A percentile compares a stretch with the other conserved stretches of the same genome.
These are phyloP conservation scores for Cercospora canescens DNA, from an alignment of 2,329 filamentous ascomycete genomes.

Conservation along the genomic window DNA sequence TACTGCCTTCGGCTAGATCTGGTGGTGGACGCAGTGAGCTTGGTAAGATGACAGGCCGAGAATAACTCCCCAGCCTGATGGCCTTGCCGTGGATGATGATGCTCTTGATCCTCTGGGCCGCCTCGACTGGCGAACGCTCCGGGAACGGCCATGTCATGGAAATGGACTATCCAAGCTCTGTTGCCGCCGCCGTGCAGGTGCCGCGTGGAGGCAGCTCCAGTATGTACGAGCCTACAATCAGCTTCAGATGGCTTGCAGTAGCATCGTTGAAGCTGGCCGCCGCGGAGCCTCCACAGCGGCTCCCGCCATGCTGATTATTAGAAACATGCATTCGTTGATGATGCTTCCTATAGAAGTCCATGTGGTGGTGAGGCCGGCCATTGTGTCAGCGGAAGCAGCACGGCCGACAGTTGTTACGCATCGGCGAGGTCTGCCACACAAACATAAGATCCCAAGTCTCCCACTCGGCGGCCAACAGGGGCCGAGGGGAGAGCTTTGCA, in stretches of 20 bases:
- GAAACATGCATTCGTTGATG: too few relatives aligned
- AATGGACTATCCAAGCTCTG: not conserved
- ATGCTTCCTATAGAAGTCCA: too few relatives aligned
- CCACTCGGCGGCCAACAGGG: not conserved
- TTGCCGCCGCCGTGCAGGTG: constrained; percentile 5
- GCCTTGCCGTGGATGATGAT: not conserved
- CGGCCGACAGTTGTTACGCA: not conserved
- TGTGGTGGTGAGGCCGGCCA: not conserved
- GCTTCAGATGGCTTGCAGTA: constrained; percentile 1
- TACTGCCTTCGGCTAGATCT: constrained; percentile 10
- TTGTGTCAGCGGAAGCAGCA: not conserved
- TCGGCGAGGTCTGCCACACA: not conserved
- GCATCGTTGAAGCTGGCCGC: not conserved
- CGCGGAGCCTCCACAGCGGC: not conserved
- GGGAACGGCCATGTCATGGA: not conserved
- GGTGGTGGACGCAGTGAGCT: constrained; percentile 12
- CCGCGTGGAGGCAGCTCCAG: not conserved
- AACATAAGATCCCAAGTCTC: too few relatives aligned
- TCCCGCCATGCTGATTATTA: too few relatives aligned
- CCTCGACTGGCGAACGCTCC: too few relatives aligned
- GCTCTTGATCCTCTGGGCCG: not conserved
- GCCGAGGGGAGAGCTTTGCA: not conserved
- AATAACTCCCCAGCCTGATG: constrained; percentile 4
- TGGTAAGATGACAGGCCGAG: constrained; percentile 15
- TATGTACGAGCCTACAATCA: not conserved